Conservation (phyloP, 83 land plant genomes). For the Picea abies region DNA sequence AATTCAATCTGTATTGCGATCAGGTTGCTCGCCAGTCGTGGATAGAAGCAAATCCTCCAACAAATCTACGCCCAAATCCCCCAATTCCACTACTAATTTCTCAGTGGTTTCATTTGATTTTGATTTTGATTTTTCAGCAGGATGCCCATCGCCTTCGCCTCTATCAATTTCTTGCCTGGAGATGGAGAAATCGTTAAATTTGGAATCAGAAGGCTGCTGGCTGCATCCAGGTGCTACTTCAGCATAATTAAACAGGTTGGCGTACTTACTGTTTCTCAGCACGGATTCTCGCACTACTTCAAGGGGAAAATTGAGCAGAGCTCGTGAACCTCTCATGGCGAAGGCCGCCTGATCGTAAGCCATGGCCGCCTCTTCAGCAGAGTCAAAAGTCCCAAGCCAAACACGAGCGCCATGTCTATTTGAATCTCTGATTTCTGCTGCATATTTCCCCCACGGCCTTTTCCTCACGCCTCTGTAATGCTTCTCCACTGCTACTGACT, state of each 20-base stretch:
- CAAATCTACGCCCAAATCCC: not conserved
- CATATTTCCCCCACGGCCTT: conserved; percentile 7
- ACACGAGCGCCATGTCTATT: not conserved
- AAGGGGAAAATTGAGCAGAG: not conserved
- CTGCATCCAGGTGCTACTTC: no score
- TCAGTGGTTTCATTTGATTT: no score
- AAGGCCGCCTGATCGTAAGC: not conserved
- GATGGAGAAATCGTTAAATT: no score
- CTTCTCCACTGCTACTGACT: not conserved
- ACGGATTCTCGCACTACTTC: not conserved
- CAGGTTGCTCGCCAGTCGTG: no score
- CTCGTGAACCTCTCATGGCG: not conserved
- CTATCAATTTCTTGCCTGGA: no score
- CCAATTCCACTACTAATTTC: not conserved
- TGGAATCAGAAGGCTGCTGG: no score
- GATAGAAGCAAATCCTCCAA: not conserved
- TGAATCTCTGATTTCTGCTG: conserved; percentile 2
- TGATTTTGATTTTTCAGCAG: no score
- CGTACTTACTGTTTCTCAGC: no score
- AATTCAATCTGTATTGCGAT: no score
- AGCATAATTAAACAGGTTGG: no score
- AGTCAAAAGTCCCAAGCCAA: not conserved
- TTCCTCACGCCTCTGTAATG: conserved; percentile 5
- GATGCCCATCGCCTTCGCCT: no score
- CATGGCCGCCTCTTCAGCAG: not conserved